Evolutionary conservation across 768 basidiomycete species (phyloP).

Genomic region (Lactarius tabidus): DNA sequence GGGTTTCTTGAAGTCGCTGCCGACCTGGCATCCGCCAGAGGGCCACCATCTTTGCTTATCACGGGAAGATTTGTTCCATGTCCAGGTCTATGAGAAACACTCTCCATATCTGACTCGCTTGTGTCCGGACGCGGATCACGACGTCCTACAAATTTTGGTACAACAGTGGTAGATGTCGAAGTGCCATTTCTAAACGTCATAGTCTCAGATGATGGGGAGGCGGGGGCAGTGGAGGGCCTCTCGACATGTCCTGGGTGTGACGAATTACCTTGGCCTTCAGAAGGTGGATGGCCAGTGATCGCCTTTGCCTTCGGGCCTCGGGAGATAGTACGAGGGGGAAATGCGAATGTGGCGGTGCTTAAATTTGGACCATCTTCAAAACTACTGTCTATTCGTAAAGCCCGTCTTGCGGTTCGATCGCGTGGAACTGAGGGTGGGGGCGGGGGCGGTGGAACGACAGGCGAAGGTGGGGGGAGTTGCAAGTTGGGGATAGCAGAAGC

Average conservation of each 20-base stretch:
- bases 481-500: constrained; percentile 27
- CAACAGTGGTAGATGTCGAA: neutral
- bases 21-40: neutral
- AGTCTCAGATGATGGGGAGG: constrained; percentile 1
- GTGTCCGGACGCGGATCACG: constrained; percentile 10
- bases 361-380: constrained; percentile 42
- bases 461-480: constrained; percentile 28
- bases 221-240: neutral
- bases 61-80: constrained; percentile 2
- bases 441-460: constrained; percentile 36
- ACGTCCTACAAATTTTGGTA: neutral
- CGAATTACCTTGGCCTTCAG: constrained; percentile 14
- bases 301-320: constrained; percentile 25
- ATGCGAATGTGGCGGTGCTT: constrained; percentile 50
- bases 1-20: constrained; percentile 6
- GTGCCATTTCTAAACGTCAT: neutral
- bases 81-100: neutral
- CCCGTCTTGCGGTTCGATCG: constrained; percentile 33
- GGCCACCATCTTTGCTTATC: constrained; percentile 1
- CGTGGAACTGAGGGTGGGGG: constrained; percentile 38
- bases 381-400: constrained; percentile 31
- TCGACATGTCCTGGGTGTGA: neutral
- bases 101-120: constrained; percentile 6
- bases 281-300: neutral
- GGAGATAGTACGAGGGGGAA: constrained; percentile 41